phyloP scores from a whole-genome alignment of 495 filamentous ascomycete species.

The Trichoderma virens region DNA sequence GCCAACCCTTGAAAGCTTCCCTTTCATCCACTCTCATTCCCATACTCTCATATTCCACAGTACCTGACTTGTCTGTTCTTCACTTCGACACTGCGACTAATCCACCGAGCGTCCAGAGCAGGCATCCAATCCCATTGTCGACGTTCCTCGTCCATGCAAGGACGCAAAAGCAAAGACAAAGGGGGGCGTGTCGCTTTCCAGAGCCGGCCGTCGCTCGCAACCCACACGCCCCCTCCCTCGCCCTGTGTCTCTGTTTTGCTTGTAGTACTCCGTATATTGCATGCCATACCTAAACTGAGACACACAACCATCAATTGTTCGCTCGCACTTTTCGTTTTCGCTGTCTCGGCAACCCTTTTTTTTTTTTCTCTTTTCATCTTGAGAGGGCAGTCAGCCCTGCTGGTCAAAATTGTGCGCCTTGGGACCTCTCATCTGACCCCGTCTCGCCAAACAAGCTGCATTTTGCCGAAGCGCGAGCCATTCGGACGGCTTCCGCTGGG shows the following conservation, averaged over 20 bases:
- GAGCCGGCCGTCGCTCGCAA: background rate
- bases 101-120: background rate
- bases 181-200: background rate
- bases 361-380: background rate
- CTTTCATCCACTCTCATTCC: background rate
- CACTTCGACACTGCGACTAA: background rate
- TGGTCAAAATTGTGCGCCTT: background rate
- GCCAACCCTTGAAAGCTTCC: background rate
- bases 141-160: constrained; percentile 5
- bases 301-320: background rate
- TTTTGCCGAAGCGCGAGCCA: constrained; percentile 8
- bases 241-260: background rate
- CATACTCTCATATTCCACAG: background rate
- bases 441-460: background rate
- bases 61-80: background rate
- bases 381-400: background rate
- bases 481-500: background rate
- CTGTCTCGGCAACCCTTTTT: background rate
- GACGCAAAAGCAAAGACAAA: background rate
- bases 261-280: too few species aligned
- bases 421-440: background rate
- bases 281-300: background rate
- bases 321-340: background rate
- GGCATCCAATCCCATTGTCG: background rate
- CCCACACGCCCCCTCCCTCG: background rate